Evolutionary conservation across 352 stramenopile species (phyloP).

Genomic region (Pythium rhizo-oryzae): DNA sequence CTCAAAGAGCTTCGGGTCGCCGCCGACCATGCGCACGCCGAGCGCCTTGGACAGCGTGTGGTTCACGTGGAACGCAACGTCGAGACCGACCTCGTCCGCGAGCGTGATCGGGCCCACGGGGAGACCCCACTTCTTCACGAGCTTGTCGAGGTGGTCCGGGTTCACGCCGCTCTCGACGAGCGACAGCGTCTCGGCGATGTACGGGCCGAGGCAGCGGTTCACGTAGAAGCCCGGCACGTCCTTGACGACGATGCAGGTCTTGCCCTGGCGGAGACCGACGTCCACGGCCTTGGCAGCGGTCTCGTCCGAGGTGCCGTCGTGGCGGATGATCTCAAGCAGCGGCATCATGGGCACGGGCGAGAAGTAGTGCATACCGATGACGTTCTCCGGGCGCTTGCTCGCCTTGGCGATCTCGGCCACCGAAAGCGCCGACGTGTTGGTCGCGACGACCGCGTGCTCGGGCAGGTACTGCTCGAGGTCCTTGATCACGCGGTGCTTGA

Average conservation of each 20-base stretch:
- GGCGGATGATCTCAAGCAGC: constrained; percentile 98
- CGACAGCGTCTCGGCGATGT: constrained; percentile 91
- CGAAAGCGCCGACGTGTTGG: constrained; percentile 98
- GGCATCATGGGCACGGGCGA: constrained; percentile 97
- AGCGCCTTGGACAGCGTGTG: constrained; percentile 93
- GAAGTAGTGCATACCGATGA: constrained; percentile 99
- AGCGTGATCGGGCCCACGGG: constrained; percentile 97
- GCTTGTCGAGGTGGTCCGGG: constrained; percentile 94
- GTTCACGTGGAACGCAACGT: constrained; percentile 96
- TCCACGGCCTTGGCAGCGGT: constrained; percentile 93
- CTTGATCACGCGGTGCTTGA: constrained; percentile 97
- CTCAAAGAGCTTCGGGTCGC: constrained; percentile 91
- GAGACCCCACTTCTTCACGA: constrained; percentile 96
- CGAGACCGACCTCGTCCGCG: constrained; percentile 97
- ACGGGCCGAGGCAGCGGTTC: constrained; percentile 97
- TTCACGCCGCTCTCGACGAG: constrained; percentile 92
- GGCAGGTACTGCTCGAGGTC: constrained; percentile 93
- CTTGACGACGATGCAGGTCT: constrained; percentile 98
- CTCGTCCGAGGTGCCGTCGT: constrained; percentile 90
- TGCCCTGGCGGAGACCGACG: constrained; percentile 96
- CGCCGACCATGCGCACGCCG: constrained; percentile 95
- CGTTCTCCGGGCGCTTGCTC: constrained; percentile 86
- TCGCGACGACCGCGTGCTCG: constrained; percentile 96
- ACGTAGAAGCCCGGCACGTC: constrained; percentile 99
- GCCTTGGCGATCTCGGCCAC: constrained; percentile 94